phyloP scores from a whole-genome alignment of 1,284 basidiomycete species.

The Naganishia sp. region DNA sequence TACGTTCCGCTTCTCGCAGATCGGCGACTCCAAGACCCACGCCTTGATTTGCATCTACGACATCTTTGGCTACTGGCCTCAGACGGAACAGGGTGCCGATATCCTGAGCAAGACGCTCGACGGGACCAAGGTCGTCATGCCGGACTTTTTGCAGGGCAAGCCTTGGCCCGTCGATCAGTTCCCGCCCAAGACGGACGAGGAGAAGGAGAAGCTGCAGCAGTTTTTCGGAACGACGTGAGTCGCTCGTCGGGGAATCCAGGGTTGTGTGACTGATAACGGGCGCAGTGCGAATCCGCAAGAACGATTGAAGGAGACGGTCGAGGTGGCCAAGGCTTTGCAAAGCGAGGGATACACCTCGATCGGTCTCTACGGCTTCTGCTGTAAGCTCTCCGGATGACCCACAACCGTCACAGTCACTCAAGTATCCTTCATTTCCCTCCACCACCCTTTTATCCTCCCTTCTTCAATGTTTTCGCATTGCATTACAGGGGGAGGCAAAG shows the following conservation, averaged over 20 bases:
- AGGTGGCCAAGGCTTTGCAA: constrained; percentile 15
- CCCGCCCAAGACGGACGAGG: constrained; percentile 32
- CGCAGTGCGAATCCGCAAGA: constrained; percentile 24
- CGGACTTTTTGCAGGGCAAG: constrained; percentile 51
- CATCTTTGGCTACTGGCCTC: constrained; percentile 56
- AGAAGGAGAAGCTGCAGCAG: constrained; percentile 31
- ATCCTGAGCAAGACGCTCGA: constrained; percentile 45
- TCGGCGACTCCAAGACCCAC: constrained; percentile 43
- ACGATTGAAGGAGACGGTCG: constrained; percentile 20
- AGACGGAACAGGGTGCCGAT: constrained; percentile 55
- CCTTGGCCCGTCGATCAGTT: constrained; percentile 31
- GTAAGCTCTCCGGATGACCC: background rate
- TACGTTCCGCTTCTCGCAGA: background rate
- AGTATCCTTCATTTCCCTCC: background rate
- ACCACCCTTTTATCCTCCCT: background rate
- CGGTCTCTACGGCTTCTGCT: constrained; percentile 33
- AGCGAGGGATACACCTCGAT: constrained; percentile 28
- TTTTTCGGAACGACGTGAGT: constrained; percentile 33
- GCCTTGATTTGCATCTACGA: constrained; percentile 43
- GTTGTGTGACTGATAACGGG: background rate
- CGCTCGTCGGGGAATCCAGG: background rate
- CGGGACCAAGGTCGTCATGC: constrained; percentile 55
- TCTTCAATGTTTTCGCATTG: background rate
- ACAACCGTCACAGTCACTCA: background rate
- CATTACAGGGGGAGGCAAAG: constrained; percentile 31